Base-by-base conservation (phyloP, 2,329 filamentous ascomycete genomes). In the Leptosphaerulina australis region DNA sequence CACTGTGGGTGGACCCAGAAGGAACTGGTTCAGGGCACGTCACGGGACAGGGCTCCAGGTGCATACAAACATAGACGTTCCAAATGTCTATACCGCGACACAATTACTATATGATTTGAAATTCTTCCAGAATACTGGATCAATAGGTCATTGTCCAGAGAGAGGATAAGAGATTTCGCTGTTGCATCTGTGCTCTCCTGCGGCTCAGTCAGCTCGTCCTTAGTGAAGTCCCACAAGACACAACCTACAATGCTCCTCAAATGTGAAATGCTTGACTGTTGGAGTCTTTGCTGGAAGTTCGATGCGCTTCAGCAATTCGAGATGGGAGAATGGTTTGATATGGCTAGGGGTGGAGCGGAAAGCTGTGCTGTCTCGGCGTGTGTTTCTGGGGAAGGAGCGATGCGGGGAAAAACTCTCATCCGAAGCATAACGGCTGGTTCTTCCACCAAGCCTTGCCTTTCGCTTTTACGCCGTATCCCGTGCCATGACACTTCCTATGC, bases 131-230 rank as follows among this genome's bases (percentile, higher is more conserved):
- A 24, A 18, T 10, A 29, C 14, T 34, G 38, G 33, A 26, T 53
- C 28, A 53, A 43, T 20, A 43, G 44, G 14, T 26, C 34, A 39
- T 40, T 17, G 9, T 53, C 38, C 36, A 45, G 28, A 35, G 38
- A 24, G 14, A 48, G 50, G 50, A 53, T 53, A 53, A 53, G 50
- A 53, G 50, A 47, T 53, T 53, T 53, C 50, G 50, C 50, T 34
- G 50, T 47, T 39, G 50, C 48, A 51, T 51, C 48, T 51, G 41
- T 46, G 37, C 48, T 41, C 30, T 25, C 15, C 41, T 51, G 36
- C 21, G 11, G 41, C 21, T 31, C 30, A 35, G 21, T 46, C 37
- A 51, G 48, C 43, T 36, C 29, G 26, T 25, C 25, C n/a, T 38
- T 3, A 15, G n/a, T 6, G 12, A 8, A 26, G 10, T 22, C 9